phyloP scores from a whole-genome alignment of 169 alveolate genomes.

The Plasmodium gonderi region DNA sequence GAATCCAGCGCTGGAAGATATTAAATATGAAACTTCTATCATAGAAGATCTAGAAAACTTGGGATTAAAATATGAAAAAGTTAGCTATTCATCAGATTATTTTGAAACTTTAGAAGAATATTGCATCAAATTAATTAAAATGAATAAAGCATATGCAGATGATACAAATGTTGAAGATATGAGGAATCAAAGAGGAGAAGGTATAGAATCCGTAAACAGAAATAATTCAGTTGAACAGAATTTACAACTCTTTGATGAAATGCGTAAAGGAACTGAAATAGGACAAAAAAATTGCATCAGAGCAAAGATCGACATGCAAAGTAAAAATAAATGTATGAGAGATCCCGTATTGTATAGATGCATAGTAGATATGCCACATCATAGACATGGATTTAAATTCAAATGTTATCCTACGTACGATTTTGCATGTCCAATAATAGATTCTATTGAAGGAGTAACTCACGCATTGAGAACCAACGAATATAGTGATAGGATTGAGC shows the following conservation, averaged over 20 bases:
- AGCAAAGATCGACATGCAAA: constrained; percentile 96
- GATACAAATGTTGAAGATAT: constrained; percentile 96
- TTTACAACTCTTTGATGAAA: constrained; percentile 91
- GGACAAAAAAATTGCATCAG: constrained; percentile 96
- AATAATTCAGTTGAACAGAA: constrained; percentile 92
- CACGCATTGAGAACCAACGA: constrained; percentile 98
- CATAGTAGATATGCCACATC: constrained; percentile 93
- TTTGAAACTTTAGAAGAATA: constrained; percentile 91
- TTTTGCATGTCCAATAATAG: constrained; percentile 99
- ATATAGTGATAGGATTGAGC: constrained; percentile 96
- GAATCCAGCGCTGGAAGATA: constrained; percentile 97
- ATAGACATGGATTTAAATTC: constrained; percentile 93
- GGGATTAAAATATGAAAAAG: constrained; percentile 90
- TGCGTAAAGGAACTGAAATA: constrained; percentile 89
- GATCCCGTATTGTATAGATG: constrained; percentile 99
- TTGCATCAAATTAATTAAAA: constrained; percentile 89
- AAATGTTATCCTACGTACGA: constrained; percentile 99
- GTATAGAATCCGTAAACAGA: constrained; percentile 92
- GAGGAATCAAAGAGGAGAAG: constrained; percentile 97
- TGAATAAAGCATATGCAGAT: constrained; percentile 96
- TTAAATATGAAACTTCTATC: constrained; percentile 95
- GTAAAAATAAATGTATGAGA: constrained; percentile 96
- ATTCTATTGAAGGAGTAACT: constrained; percentile 97
- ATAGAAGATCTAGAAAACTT: constrained; percentile 92
- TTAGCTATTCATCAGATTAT: constrained; percentile 97